Conservation (phyloP, 495 filamentous ascomycete genomes). For the Aspergillus ostianus region DNA sequence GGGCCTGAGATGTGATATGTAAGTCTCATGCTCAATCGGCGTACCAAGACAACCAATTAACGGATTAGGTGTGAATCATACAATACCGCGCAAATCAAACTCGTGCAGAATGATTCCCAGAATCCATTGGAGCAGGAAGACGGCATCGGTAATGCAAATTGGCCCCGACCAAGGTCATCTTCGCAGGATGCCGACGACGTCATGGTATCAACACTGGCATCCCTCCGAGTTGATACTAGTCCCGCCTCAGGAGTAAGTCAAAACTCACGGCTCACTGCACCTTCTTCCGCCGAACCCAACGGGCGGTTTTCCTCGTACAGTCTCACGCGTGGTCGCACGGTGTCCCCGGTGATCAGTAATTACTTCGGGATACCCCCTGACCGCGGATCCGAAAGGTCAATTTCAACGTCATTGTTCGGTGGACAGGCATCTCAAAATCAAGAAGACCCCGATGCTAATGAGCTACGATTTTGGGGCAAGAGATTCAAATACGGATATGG, state of each 20-base stretch:
- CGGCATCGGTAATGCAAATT: slow-evolving; percentile 12
- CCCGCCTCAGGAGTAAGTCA: slow-evolving; percentile 26
- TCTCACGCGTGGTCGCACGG: slow-evolving; percentile 40
- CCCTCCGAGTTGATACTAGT: slow-evolving; percentile 34
- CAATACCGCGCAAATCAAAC: slow-evolving; percentile 73
- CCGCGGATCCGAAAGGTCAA: slow-evolving; percentile 32
- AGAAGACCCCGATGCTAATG: slow-evolving; percentile 55
- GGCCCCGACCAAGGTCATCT: slow-evolving; percentile 29
- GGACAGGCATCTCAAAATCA: slow-evolving; percentile 31
- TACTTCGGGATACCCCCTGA: slow-evolving; percentile 47
- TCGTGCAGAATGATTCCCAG: slow-evolving; percentile 48
- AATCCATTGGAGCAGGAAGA: slow-evolving; percentile 24
- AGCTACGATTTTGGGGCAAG: slow-evolving; percentile 64
- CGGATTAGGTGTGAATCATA: slow-evolving; percentile 66
- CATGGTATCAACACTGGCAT: slow-evolving; percentile 24
- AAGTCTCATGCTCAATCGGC: slow-evolving; percentile 18
- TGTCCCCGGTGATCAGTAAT: slow-evolving; percentile 40
- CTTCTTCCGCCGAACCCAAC: slow-evolving; percentile 24
- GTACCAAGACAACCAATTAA: slow-evolving; percentile 23
- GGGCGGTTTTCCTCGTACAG: slow-evolving; percentile 35
- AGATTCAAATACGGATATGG: slow-evolving; percentile 46
- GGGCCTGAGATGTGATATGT: slow-evolving; percentile 83
- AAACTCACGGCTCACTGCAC: slow-evolving; percentile 28
- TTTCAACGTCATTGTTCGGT: slow-evolving; percentile 38
- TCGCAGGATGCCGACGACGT: slow-evolving; percentile 27